phyloP scores from a whole-genome alignment of 2,329 filamentous ascomycete genomes.

The Aspergillus texensis region DNA sequence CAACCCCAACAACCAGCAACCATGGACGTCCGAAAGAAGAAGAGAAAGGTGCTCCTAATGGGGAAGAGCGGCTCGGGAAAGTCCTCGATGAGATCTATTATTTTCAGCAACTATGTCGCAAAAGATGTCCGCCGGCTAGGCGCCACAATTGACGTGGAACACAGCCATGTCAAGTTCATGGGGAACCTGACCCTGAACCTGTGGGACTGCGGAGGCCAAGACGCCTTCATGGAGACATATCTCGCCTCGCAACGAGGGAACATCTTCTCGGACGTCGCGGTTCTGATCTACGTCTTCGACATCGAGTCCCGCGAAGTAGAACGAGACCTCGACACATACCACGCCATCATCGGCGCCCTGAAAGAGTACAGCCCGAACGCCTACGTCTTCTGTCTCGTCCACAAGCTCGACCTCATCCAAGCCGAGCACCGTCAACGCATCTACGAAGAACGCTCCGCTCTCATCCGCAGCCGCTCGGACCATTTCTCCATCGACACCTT shows the following conservation, averaged over 20 bases:
- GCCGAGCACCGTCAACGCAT: slow-evolving; percentile 75
- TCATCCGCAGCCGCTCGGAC: slow-evolving; percentile 75
- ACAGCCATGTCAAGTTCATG: slow-evolving; percentile 98
- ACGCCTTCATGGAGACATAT: slow-evolving; percentile 98
- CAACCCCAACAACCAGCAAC: slow-evolving; percentile 7
- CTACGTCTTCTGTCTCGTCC: slow-evolving; percentile 90
- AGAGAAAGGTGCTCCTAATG: slow-evolving; percentile 87
- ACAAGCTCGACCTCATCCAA: slow-evolving; percentile 98
- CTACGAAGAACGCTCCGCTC: slow-evolving; percentile 78
- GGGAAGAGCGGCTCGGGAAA: slow-evolving; percentile 97
- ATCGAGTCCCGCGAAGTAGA: slow-evolving; percentile 95
- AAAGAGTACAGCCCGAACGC: slow-evolving; percentile 79
- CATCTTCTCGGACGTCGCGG: slow-evolving; percentile 94
- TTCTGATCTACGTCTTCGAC: slow-evolving; percentile 98
- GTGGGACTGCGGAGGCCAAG: slow-evolving; percentile 98
- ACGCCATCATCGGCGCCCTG: slow-evolving; percentile 84
- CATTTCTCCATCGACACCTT: slow-evolving; percentile 81
- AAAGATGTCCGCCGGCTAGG: slow-evolving; percentile 91
- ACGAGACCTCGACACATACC: slow-evolving; percentile 89
- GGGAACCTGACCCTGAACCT: slow-evolving; percentile 96
- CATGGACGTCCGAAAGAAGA: slow-evolving; percentile 62
- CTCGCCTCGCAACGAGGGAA: slow-evolving; percentile 92
- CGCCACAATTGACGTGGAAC: slow-evolving; percentile 96
- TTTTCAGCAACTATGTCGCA: slow-evolving; percentile 98
- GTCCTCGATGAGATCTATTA: slow-evolving; percentile 97